phyloP scores from a whole-genome alignment of 73 alveolate genomes.

The Diophrys appendiculata region DNA sequence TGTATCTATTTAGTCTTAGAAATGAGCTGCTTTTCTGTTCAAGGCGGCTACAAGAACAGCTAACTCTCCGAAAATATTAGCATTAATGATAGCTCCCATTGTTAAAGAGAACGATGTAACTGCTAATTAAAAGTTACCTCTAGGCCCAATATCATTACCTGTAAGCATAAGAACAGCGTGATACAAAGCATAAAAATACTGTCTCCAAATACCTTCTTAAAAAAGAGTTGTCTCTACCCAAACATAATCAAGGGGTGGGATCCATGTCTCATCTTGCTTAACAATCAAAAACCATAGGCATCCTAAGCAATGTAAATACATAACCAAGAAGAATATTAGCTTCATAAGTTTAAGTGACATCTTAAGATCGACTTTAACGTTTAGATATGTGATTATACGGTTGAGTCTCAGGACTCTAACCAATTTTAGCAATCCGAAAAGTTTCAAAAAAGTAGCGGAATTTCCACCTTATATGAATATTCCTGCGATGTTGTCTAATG shows the following conservation, averaged over 20 bases:
- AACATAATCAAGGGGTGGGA: constrained; percentile 48
- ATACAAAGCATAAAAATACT: constrained; percentile 43
- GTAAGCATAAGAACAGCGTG: constrained; percentile 46
- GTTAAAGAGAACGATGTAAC: constrained; percentile 18
- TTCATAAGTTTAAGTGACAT: constrained; percentile 35
- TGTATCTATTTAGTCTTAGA: constrained; percentile 41
- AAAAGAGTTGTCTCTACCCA: constrained; percentile 40
- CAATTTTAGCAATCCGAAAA: constrained; percentile 52
- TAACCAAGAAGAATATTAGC: constrained; percentile 30
- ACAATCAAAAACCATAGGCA: constrained; percentile 55
- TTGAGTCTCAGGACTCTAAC: constrained; percentile 57
- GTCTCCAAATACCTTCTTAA: constrained; percentile 11
- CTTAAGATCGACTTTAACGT: constrained; percentile 39
- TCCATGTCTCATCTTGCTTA: constrained; percentile 36
- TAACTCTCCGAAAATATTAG: constrained; percentile 60
- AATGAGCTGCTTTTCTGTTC: constrained; percentile 39
- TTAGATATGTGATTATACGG: constrained; percentile 41
- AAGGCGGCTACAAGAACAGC: constrained; percentile 46
- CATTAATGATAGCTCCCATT: constrained; percentile 52
- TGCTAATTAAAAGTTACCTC: constrained; percentile 7
- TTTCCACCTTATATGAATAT: constrained; percentile 2
- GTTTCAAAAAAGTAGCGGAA: constrained; percentile 2
- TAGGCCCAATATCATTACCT: constrained; percentile 55
- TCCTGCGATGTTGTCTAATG: constrained; percentile 37
- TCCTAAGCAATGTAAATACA: constrained; percentile 53